Evolutionary conservation across 2,329 filamentous ascomycete species (phyloP).

Genomic region (Pseudogymnoascus sp.): DNA sequence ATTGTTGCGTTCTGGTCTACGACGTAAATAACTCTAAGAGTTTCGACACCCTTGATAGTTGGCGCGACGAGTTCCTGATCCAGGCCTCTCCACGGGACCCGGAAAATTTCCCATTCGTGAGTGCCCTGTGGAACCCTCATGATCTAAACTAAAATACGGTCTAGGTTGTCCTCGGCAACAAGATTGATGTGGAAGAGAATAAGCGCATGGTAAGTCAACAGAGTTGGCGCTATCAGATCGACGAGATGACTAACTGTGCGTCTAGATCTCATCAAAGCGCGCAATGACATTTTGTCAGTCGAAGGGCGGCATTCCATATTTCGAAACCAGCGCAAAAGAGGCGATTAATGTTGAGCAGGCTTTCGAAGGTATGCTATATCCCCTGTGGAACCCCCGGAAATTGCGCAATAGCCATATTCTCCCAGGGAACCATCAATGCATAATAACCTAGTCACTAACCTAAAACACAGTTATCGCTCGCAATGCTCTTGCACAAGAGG

Average conservation of each 20-base stretch:
- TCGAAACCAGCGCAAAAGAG: conserved; percentile 98
- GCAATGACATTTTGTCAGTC: conserved; percentile 97
- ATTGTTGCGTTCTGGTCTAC: conserved; percentile 96
- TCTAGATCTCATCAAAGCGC: conserved; percentile 82
- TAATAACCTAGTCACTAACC: not conserved
- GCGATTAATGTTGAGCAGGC: conserved; percentile 94
- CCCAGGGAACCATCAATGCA: not conserved
- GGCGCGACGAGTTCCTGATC: conserved; percentile 96
- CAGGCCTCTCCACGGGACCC: conserved; percentile 94
- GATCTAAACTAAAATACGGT: conserved; percentile 9
- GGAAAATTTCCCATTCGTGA: conserved; percentile 93
- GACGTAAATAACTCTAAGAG: conserved; percentile 99
- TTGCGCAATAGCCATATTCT: conserved; percentile 12
- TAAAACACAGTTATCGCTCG: conserved; percentile 71
- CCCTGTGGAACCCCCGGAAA: not conserved
- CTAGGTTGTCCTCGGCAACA: conserved; percentile 92
- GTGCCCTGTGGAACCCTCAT: conserved; percentile 29
- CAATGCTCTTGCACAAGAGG: conserved; percentile 91
- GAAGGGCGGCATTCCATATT: conserved; percentile 95
- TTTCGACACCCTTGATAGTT: conserved; percentile 96
- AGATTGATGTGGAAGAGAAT: conserved; percentile 97
- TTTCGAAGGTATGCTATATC: conserved; percentile 46
- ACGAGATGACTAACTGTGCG: conserved; percentile 16
- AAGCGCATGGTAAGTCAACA: conserved; percentile 66
- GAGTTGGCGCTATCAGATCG: not conserved